These are phyloP conservation scores for Mariannaea sp. DNA, from an alignment of 2,329 filamentous ascomycete genomes.

Conservation along the genomic window DNA sequence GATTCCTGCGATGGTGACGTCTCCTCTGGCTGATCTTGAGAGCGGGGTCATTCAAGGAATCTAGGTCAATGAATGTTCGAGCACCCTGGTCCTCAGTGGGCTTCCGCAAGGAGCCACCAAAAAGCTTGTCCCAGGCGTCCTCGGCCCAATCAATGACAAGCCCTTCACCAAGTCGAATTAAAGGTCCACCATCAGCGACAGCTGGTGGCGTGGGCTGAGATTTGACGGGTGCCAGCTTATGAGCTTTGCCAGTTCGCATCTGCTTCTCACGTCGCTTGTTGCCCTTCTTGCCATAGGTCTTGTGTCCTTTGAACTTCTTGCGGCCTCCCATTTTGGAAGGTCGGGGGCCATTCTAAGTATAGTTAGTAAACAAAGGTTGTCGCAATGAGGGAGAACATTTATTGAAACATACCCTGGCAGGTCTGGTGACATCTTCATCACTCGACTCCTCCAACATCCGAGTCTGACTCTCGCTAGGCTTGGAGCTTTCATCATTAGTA, in stretches of 20 bases:
- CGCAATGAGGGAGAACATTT: background rate
- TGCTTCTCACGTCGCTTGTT: constrained; percentile 55
- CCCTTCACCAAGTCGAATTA: constrained; percentile 81
- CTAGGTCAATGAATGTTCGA: constrained; percentile 59
- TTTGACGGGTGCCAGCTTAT: constrained; percentile 40
- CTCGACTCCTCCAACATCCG: constrained; percentile 65
- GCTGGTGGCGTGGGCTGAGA: constrained; percentile 46
- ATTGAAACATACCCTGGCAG: constrained; percentile 33
- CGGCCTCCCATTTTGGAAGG: constrained; percentile 42
- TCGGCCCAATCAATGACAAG: constrained; percentile 86
- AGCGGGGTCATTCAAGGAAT: constrained; percentile 64
- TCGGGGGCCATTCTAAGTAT: constrained; percentile 21
- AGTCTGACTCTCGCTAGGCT: constrained; percentile 46
- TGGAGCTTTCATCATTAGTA: constrained; percentile 55
- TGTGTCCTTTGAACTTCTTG: constrained; percentile 54
- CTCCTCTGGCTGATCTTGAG: constrained; percentile 66
- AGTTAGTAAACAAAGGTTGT: constrained; percentile 5
- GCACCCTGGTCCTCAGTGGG: constrained; percentile 59
- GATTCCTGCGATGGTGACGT: constrained; percentile 58
- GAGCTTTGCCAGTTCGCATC: constrained; percentile 44
- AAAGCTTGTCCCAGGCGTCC: constrained; percentile 72
- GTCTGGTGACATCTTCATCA: constrained; percentile 53
- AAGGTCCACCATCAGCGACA: constrained; percentile 57
- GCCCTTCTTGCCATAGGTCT: constrained; percentile 55
- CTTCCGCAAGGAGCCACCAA: constrained; percentile 51